Conservation (phyloP, 2,329 filamentous ascomycete genomes). For the Colletotrichum sp. region DNA sequence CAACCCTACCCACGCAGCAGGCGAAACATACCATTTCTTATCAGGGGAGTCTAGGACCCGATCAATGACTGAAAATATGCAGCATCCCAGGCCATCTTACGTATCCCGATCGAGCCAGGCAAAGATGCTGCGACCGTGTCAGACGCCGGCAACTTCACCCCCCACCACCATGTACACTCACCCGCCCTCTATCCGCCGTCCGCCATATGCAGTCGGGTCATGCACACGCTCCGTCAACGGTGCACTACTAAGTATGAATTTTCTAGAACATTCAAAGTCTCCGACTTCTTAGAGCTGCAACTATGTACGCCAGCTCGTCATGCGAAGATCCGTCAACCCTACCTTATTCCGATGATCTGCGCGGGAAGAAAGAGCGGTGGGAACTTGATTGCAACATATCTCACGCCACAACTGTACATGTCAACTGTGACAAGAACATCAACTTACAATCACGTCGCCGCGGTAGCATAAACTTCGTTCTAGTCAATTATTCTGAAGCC, state of each 20-base stretch:
- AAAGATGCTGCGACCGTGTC: not conserved
- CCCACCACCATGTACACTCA: not conserved
- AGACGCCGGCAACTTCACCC: conserved; percentile 3
- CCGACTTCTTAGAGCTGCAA: conserved; percentile 8
- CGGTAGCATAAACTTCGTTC: not conserved
- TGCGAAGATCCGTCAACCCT: not conserved
- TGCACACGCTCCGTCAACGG: conserved; percentile 7
- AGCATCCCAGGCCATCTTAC: conserved; percentile 6
- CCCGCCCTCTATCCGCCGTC: not conserved
- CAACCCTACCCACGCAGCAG: not conserved
- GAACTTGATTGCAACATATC: not conserved
- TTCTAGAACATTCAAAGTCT: conserved; percentile 8
- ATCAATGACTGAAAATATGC: not conserved
- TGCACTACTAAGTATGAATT: not conserved
- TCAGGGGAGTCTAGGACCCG: not conserved
- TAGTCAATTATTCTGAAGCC: not conserved
- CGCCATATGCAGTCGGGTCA: conserved; percentile 6
- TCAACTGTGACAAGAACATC: not conserved
- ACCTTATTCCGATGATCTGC: conserved; percentile 6
- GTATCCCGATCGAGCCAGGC: not conserved
- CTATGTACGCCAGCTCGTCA: conserved; percentile 16
- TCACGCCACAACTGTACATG: not conserved
- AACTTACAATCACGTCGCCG: not conserved
- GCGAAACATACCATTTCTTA: not conserved
- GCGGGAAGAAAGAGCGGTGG: conserved; percentile 16